Evolutionary conservation across 176 grass and related monocot species (phyloP).

Genomic region (Rhynchospora pubera): DNA sequence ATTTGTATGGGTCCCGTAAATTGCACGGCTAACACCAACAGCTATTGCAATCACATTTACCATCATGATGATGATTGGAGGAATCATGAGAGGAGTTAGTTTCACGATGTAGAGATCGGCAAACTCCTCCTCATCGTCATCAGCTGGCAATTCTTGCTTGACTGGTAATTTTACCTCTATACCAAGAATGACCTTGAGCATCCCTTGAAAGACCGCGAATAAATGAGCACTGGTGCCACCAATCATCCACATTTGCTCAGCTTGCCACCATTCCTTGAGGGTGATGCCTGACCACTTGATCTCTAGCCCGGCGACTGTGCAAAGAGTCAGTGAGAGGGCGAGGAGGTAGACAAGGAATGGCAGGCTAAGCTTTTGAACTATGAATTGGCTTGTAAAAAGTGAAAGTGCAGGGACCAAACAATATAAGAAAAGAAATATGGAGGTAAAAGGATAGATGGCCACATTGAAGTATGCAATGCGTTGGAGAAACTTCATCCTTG

Average conservation of each 20-base stretch:
- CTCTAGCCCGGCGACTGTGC: constrained; percentile 61
- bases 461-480: constrained; percentile 92
- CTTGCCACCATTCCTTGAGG: constrained; percentile 90
- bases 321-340: constrained; percentile 54
- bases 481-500: constrained; percentile 71
- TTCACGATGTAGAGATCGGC: constrained; percentile 75
- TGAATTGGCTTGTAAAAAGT: constrained; percentile 82
- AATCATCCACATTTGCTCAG: constrained; percentile 94
- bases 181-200: constrained; percentile 64
- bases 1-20: constrained; percentile 68
- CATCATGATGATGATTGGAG: constrained; percentile 59
- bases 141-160: constrained; percentile 53
- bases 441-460: constrained; percentile 85
- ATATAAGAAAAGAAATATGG: constrained; percentile 90
- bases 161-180: constrained; percentile 82
- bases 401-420: constrained; percentile 83
- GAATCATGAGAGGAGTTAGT: constrained; percentile 69
- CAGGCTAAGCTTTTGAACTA: constrained; percentile 68
- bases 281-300: constrained; percentile 81
- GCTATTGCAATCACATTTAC: constrained; percentile 77
- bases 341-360: constrained; percentile 89
- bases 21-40: constrained; percentile 63
- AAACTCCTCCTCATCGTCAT: constrained; percentile 85
- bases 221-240: constrained; percentile 81
- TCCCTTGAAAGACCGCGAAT: constrained; percentile 72